Conservation (phyloP, 495 filamentous ascomycete species). For the Chaetomium fimeti region DNA sequence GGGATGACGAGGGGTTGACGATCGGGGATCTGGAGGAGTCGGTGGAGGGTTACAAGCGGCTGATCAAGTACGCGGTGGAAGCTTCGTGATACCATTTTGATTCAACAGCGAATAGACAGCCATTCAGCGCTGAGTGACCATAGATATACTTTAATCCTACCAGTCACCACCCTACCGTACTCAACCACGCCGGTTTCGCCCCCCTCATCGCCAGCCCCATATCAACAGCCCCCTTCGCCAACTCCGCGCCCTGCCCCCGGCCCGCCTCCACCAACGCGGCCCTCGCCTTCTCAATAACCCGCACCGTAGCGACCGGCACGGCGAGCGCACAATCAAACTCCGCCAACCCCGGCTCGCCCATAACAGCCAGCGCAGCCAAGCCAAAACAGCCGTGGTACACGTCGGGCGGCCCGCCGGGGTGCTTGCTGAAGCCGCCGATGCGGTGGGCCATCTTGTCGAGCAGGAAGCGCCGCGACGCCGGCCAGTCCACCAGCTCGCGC, state of each 20-base stretch:
- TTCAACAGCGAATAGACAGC: no score
- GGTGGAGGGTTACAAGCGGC: slow-evolving; percentile 67
- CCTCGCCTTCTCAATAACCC: slow-evolving; percentile 45
- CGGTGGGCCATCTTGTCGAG: slow-evolving; percentile 86
- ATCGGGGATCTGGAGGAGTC: slow-evolving; percentile 66
- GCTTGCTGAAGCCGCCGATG: slow-evolving; percentile 87
- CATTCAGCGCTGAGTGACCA: neutral
- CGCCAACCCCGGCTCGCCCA: slow-evolving; percentile 60
- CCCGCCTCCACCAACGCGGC: slow-evolving; percentile 30
- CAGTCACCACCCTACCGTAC: neutral
- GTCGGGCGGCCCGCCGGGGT: slow-evolving; percentile 78
- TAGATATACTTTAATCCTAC: neutral
- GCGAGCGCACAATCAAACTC: slow-evolving; percentile 68
- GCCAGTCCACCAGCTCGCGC: slow-evolving; percentile 54
- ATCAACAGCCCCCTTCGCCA: slow-evolving; percentile 27
- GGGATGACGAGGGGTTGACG: slow-evolving; percentile 75
- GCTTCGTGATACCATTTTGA: neutral
- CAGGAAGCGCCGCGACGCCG: slow-evolving; percentile 69
- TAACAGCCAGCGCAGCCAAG: slow-evolving; percentile 68
- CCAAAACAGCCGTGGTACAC: slow-evolving; percentile 89
- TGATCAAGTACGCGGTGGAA: slow-evolving; percentile 62
- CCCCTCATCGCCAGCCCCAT: slow-evolving; percentile 29
- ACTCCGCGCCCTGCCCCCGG: slow-evolving; percentile 13
- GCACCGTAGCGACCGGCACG: slow-evolving; percentile 53
- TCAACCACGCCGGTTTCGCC: slow-evolving; percentile 25